A percentile compares a stretch with the other conserved stretches of the same genome.
phyloP scores from a whole-genome alignment of 139 green algal genomes.

The Prasinococcaceae sp. region DNA sequence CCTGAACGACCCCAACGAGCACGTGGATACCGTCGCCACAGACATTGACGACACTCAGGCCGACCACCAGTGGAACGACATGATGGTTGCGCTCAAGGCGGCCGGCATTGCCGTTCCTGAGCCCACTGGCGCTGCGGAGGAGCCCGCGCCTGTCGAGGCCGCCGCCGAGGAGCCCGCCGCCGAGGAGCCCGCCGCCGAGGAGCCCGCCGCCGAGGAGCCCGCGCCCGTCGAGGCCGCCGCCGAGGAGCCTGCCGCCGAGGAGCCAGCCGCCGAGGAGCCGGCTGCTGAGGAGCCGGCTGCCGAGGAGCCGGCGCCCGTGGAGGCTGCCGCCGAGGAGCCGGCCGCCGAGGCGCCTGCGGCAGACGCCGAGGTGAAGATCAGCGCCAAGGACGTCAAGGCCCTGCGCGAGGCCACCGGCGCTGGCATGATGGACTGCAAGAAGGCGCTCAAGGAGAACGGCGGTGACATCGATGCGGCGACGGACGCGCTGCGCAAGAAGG shows the following conservation, averaged over 20 bases:
- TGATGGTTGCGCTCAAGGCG: too few species aligned
- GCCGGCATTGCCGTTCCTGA: not conserved
- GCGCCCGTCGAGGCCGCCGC: too few species aligned
- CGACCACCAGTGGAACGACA: slow-evolving; percentile 2
- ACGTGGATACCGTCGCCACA: not conserved
- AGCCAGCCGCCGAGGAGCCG: not conserved
- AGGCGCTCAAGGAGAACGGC: slow-evolving; percentile 63
- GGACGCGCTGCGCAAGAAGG: slow-evolving; percentile 86
- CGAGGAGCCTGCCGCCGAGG: too few species aligned
- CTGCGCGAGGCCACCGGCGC: slow-evolving; percentile 74
- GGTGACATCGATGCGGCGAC: slow-evolving; percentile 63
- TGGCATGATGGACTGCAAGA: slow-evolving; percentile 99
- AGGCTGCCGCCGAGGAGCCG: slow-evolving; percentile 3
- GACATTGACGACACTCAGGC: not conserved
- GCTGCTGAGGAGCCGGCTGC: slow-evolving; percentile 1
- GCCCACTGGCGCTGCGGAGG: too few species aligned
- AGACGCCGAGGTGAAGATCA: slow-evolving; percentile 30
- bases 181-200: too few species aligned
- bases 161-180: too few species aligned
- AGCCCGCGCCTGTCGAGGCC: too few species aligned
- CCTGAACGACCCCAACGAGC: not conserved
- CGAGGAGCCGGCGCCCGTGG: not conserved
- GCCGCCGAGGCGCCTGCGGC: not conserved
- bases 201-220: too few species aligned
- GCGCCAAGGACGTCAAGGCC: slow-evolving; percentile 62